phyloP scores from a whole-genome alignment of 116 monocot genomes.

The Phalaenopsis hybrid region DNA sequence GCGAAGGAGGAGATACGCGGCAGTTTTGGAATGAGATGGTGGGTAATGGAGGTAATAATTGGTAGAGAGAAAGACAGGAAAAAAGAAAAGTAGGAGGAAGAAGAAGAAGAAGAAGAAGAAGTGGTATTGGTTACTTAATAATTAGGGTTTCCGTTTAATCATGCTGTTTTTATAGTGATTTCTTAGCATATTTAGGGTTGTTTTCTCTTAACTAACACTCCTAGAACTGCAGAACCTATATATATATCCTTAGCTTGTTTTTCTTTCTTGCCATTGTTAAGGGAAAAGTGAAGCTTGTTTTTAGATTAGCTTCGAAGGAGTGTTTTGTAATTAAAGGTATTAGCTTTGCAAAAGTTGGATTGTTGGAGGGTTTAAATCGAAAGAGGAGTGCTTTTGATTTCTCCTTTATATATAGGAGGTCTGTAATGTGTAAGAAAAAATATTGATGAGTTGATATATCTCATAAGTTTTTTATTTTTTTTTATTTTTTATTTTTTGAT shows the following conservation, averaged over 20 bases:
- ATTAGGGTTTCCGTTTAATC: background rate
- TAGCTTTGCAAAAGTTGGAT: too few relatives aligned
- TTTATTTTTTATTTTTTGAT: too few relatives aligned
- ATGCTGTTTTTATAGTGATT: background rate
- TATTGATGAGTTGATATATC: too few relatives aligned
- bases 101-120: background rate
- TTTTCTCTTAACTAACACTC: background rate
- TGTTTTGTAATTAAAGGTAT: constrained; percentile 1
- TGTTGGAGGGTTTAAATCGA: too few relatives aligned
- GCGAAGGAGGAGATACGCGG: constrained; percentile 35
- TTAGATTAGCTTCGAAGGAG: constrained; percentile 39
- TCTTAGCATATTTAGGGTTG: background rate
- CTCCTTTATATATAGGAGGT: too few relatives aligned
- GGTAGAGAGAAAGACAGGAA: constrained; percentile 19
- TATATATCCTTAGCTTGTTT: too few relatives aligned
- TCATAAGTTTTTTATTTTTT: too few relatives aligned
- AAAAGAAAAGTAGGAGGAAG: background rate
- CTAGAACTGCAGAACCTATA: background rate
- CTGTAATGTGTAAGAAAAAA: too few relatives aligned
- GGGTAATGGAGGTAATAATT: constrained; percentile 34
- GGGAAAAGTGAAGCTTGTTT: constrained; percentile 56
- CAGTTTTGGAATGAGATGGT: constrained; percentile 61
- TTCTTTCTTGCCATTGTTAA: background rate
- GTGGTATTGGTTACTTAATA: background rate
- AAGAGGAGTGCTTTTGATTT: too few relatives aligned